Base-by-base conservation (phyloP, 495 filamentous ascomycete genomes). In the Jackrogersella minutella region DNA sequence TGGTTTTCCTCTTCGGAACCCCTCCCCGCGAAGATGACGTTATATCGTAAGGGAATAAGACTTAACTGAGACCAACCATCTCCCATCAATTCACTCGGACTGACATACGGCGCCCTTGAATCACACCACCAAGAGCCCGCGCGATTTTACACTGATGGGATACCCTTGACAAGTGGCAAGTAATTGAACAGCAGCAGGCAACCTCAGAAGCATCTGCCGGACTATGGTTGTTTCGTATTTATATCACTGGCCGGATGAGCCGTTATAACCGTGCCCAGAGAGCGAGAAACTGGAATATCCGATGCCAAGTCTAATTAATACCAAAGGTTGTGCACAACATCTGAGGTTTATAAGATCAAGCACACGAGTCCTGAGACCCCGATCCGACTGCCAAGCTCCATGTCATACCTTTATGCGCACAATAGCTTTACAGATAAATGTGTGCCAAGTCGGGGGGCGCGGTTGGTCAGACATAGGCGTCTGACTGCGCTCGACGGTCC, bases 301-400 rank as follows among this genome's bases (percentile, higher is more conserved):
- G 51, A 61, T 11, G 56, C 56, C 64, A 66, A 66, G 56, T 37
- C n/a, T 0, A 57, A 28, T 34, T 56, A 47, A 40, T 53, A 43
- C 26, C 13, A 13, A n/a, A 28, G 6, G 2, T n/a, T 28, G 37
- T 19, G 43, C 28, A 55, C 33, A 30, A 41, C 30, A 53, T 68
- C 31, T 43, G 26, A 43, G 41, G 47, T 49, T 61, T 53, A 11
- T 57, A 43, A 52, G 46, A 62, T 67, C 33, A 37, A 10, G 44
- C 33, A 52, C 50, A 44, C 44, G 40, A 19, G 39, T 46, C 22
- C 49, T 33, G 40, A 58, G 49, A 60, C 59, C 54, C 47, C 46
- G 54, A 64, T 69, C 59, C 59, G 66, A 69, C 36, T 30, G 66
- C 66, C 66, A 69, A 69, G 66, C 7, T 51, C 30, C 34, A 49